Evolutionary conservation across 1,139 yeast species (phyloP), one percentile per base, ranked within the genome.

Genomic region (Pichia sp.): DNA sequence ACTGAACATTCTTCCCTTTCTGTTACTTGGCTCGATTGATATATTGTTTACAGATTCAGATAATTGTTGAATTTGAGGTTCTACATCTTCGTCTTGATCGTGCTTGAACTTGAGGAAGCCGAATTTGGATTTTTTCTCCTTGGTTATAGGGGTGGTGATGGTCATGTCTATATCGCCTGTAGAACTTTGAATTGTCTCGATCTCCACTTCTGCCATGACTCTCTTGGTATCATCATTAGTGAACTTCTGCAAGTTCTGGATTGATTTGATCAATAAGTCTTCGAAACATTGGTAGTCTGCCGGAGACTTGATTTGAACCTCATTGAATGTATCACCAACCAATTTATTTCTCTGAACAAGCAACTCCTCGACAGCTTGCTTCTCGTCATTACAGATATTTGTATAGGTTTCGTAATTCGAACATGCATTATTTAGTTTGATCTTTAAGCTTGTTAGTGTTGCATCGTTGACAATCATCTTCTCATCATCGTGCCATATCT

Each of bases 401-500:
- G 78, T 81, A 50, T 69, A 69, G 47, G 71, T 75, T 36, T 75
- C 71, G 59, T 82, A 82, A 10, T 72, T 75, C 8, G 72, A 64
- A 49, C 79, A 74, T 5, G 85, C 75, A 48, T 73, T 68, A 51
- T 80, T 79, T 57, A 93, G 75, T 54, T 76, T 73, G 57, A 79
- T 78, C 65, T 87, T 84, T 65, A 93, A 75, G 51, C 78, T 81
- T 16, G 83, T 77, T 60, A 90, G 75, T 62, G 90, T 93, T 1
- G 79, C 79, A 15, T 54, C 59, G 19, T 79, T 78, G 1, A 81
- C 78, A 15, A 84, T 75, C 73, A 93, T 82, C 49, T 81, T 75
- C 60, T 90, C 96, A 69, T 93, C 97, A 66, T 93, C 99, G 70
- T 92, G 98, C 99, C 99, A 95, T 50, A 95, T 87, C 38, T 92